Evolutionary conservation across 2,329 filamentous ascomycete genomes (phyloP).

Genomic region (Colletotrichum horii): DNA sequence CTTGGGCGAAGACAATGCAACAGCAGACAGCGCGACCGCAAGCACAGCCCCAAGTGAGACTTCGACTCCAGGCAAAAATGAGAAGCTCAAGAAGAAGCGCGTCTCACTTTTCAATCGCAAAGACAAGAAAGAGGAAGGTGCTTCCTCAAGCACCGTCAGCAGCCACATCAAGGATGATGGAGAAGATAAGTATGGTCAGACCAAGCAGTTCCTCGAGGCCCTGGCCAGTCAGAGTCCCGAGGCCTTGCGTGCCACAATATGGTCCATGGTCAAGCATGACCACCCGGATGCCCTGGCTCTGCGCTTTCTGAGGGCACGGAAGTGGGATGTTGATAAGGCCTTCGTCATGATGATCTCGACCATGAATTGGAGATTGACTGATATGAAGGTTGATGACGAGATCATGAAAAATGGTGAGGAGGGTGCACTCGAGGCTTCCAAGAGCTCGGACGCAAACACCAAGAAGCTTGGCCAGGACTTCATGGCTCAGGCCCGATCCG

Average conservation of each 20-base stretch:
- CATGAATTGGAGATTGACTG: conserved; percentile 85
- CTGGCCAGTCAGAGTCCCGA: conserved; percentile 79
- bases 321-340: conserved; percentile 95
- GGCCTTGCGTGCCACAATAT: conserved; percentile 80
- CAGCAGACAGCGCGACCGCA: conserved; percentile 28
- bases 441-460: conserved; percentile 57
- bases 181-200: conserved; percentile 94
- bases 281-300: conserved; percentile 86
- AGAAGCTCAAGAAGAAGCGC: conserved; percentile 78
- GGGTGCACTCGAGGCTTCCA: conserved; percentile 65
- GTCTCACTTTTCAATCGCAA: conserved; percentile 72
- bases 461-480: conserved; percentile 80
- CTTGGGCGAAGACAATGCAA: conserved; percentile 46
- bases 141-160: conserved; percentile 34
- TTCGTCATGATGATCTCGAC: conserved; percentile 94
- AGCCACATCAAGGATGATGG: conserved; percentile 51
- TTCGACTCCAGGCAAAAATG: conserved; percentile 31
- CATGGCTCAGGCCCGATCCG: conserved; percentile 81
- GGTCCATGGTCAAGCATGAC: conserved; percentile 95
- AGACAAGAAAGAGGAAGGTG: conserved; percentile 56
- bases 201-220: conserved; percentile 83
- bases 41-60: conserved; percentile 30
- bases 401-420: conserved; percentile 81
- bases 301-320: conserved; percentile 85
- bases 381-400: conserved; percentile 88